Evolutionary conservation across 805 yeast species (phyloP).

Genomic region (Kazachstania viticola): DNA sequence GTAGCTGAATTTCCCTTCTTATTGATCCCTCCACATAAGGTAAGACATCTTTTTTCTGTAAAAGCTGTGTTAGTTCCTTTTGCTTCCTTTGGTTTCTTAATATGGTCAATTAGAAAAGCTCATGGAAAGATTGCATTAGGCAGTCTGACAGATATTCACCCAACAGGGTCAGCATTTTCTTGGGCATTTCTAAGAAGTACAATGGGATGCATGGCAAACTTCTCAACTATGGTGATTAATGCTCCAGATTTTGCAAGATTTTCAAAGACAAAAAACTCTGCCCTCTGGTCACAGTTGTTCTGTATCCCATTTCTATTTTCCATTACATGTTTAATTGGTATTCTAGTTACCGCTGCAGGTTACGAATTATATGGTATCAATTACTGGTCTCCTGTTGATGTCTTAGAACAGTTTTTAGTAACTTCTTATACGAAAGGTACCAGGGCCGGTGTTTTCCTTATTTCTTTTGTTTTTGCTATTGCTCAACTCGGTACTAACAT

Average conservation of each 20-base stretch:
- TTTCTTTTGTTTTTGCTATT: conserved; percentile 58
- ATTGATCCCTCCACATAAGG: conserved; percentile 70
- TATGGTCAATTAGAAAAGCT: conserved; percentile 77
- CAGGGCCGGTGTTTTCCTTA: conserved; percentile 66
- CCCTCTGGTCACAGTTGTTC: conserved; percentile 40
- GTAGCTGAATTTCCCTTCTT: conserved; percentile 66
- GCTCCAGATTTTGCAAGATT: conserved; percentile 78
- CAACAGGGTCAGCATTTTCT: conserved; percentile 17
- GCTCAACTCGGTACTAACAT: conserved; percentile 75
- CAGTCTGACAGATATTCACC: conserved; percentile 12
- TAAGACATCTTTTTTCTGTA: conserved; percentile 73
- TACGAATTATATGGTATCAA: conserved; percentile 29
- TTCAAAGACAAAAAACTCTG: conserved; percentile 38
- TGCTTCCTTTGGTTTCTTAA: conserved; percentile 72
- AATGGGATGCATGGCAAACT: conserved; percentile 69
- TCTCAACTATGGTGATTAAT: conserved; percentile 68
- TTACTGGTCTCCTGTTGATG: conserved; percentile 43
- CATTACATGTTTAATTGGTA: conserved; percentile 66
- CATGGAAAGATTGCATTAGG: conserved; percentile 37
- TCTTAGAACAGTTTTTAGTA: conserved; percentile 36
- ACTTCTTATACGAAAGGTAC: conserved; percentile 34
- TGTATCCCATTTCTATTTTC: conserved; percentile 65
- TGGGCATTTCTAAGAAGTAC: conserved; percentile 69
- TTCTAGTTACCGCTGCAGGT: conserved; percentile 64
- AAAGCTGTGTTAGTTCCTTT: conserved; percentile 71